These are phyloP conservation scores for Phytophthora cryptogea DNA, from an alignment of 352 stramenopile genomes.

Conservation along the genomic window DNA sequence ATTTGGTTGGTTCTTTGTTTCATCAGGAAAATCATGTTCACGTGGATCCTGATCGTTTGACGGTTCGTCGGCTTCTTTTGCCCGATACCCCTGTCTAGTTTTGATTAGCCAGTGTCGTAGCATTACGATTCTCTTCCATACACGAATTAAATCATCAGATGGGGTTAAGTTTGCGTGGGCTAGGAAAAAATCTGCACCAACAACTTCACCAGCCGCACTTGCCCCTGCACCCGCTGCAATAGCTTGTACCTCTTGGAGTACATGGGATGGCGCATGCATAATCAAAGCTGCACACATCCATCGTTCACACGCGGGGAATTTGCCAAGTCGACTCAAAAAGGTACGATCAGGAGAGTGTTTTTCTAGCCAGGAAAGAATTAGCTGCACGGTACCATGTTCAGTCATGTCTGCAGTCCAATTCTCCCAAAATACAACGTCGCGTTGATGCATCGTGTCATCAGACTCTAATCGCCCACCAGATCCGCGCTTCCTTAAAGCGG, in stretches of 20 bases:
- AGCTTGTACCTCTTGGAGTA: constrained; percentile 79
- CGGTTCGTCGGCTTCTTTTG: constrained; percentile 53
- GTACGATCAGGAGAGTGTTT: constrained; percentile 75
- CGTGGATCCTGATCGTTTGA: constrained; percentile 1
- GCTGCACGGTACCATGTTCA: constrained; percentile 51
- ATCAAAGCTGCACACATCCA: constrained; percentile 77
- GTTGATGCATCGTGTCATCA: constrained; percentile 27
- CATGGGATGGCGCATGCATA: constrained; percentile 76
- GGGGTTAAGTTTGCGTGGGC: constrained; percentile 64
- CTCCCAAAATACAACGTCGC: constrained; percentile 56
- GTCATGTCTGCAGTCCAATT: constrained; percentile 67
- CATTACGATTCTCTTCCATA: constrained; percentile 85
- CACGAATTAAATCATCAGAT: constrained; percentile 67
- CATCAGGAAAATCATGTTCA: not conserved
- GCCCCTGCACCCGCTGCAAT: constrained; percentile 58
- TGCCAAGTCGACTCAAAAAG: constrained; percentile 76
- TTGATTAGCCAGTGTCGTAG: constrained; percentile 89
- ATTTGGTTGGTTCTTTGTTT: not conserved
- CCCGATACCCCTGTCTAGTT: constrained; percentile 75
- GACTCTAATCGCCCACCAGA: constrained; percentile 24
- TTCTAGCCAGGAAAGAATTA: constrained; percentile 80
- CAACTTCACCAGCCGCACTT: constrained; percentile 23
- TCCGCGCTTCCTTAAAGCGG: constrained; percentile 13
- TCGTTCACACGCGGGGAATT: constrained; percentile 72
- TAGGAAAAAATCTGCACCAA: constrained; percentile 37